Evolutionary conservation across 139 green algal genomes (phyloP).

Genomic region (Tetraselmis chui): DNA sequence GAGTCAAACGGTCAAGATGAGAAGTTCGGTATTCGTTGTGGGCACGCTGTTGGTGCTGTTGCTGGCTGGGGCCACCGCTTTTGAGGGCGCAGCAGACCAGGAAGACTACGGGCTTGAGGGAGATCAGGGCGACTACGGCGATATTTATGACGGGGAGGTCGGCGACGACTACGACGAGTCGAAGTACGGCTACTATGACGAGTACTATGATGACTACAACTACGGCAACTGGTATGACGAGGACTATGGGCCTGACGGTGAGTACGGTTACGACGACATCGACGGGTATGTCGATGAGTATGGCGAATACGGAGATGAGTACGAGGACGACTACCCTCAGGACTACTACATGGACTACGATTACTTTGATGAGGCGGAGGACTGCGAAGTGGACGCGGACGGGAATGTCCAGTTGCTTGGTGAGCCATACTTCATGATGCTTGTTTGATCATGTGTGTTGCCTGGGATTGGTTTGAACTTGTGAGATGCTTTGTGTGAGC

Average conservation of each 20-base stretch:
- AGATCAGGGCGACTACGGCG: slow-evolving; percentile 21
- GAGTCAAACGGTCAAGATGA: too few relatives aligned
- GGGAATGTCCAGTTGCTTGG: slow-evolving; percentile 22
- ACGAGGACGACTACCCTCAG: not conserved
- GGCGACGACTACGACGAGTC: slow-evolving; percentile 10
- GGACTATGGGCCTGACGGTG: slow-evolving; percentile 4
- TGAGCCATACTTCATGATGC: not conserved
- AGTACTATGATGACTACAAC: slow-evolving; percentile 12
- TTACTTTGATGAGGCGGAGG: slow-evolving; percentile 15
- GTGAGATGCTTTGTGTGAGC: too few relatives aligned
- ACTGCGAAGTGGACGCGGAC: slow-evolving; percentile 32
- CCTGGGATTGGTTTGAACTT: too few relatives aligned
- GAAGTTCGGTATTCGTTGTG: too few relatives aligned
- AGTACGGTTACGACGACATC: slow-evolving; percentile 15
- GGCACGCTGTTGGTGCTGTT: not conserved
- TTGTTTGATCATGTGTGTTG: not conserved
- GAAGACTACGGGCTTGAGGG: slow-evolving; percentile 12
- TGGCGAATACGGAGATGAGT: slow-evolving; percentile 15
- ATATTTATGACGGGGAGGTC: slow-evolving; percentile 16
- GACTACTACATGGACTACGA: slow-evolving; percentile 9
- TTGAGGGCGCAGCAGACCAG: slow-evolving; percentile 4
- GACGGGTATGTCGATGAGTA: slow-evolving; percentile 6
- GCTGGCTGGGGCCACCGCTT: not conserved
- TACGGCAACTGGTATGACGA: slow-evolving; percentile 23
- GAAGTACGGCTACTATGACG: slow-evolving; percentile 13